Conservation (phyloP, 2,329 filamentous ascomycete genomes). For the Aspergillus unguis region DNA sequence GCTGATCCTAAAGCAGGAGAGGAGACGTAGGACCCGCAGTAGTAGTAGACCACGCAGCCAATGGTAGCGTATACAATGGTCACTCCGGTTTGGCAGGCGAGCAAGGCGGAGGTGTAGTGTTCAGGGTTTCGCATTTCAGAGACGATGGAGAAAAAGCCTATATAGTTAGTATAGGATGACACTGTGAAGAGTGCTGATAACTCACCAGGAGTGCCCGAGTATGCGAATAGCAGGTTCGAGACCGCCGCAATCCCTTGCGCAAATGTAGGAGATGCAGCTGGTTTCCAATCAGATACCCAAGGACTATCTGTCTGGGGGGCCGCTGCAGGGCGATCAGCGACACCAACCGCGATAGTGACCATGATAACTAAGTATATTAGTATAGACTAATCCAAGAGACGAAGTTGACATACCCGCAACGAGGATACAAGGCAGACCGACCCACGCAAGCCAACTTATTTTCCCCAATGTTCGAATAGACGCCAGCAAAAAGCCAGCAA, state of each 20-base stretch:
- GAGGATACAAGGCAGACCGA: conserved; percentile 18
- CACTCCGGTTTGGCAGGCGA: conserved; percentile 31
- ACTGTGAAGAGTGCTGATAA: neutral
- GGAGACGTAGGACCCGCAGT: conserved; percentile 43
- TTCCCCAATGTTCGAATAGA: conserved; percentile 32
- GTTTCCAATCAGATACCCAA: neutral
- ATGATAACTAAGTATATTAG: neutral
- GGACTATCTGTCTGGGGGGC: neutral
- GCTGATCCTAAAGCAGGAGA: conserved; percentile 47
- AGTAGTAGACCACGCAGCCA: conserved; percentile 43
- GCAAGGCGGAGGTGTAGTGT: conserved; percentile 29
- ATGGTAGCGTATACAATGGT: conserved; percentile 31
- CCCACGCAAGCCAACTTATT: conserved; percentile 35
- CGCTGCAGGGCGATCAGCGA: neutral
- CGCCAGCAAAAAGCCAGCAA: conserved; percentile 14
- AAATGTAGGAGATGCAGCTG: conserved; percentile 18
- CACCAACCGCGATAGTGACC: neutral
- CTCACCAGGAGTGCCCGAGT: conserved; percentile 17
- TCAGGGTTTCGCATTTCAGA: conserved; percentile 35
- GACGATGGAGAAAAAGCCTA: conserved; percentile 32
- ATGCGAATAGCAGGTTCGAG: conserved; percentile 24
- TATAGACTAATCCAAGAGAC: neutral
- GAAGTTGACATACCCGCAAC: conserved; percentile 14
- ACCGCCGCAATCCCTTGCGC: conserved; percentile 21
- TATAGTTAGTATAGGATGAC: neutral